Evolutionary conservation across 2,329 filamentous ascomycete species (phyloP).

Genomic region (Harringtonia aguacate): DNA sequence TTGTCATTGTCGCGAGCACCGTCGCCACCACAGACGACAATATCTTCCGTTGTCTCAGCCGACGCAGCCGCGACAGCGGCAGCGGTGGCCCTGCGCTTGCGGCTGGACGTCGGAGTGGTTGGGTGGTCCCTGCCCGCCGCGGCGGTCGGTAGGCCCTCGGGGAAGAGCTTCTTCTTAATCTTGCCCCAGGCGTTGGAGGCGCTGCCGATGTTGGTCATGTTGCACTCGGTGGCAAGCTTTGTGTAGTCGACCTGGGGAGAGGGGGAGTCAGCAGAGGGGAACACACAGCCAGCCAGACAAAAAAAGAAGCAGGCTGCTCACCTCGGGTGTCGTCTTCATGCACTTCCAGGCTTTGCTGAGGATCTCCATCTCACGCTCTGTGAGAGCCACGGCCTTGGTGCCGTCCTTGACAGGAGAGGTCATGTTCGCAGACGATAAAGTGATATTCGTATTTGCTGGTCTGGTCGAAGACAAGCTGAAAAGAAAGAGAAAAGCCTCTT

Average conservation of each 20-base stretch:
- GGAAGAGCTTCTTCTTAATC: slow-evolving; percentile 18
- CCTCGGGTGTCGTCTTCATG: slow-evolving; percentile 17
- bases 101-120: slow-evolving; percentile 4
- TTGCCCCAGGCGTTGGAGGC: slow-evolving; percentile 15
- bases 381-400: slow-evolving; percentile 7
- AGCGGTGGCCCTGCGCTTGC: slow-evolving; percentile 14
- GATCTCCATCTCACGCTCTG: slow-evolving; percentile 15
- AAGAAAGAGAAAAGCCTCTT: background rate
- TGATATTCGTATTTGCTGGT: background rate
- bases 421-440: background rate
- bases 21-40: background rate
- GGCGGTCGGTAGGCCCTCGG: slow-evolving; percentile 1
- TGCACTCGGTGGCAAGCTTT: slow-evolving; percentile 13
- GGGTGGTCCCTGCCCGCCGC: no score
- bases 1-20: background rate
- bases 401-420: background rate
- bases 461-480: background rate
- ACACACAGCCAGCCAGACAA: no score
- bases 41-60: background rate
- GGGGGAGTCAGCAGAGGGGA: no score
- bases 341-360: slow-evolving; percentile 15
- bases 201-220: slow-evolving; percentile 15
- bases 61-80: background rate
- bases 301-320: slow-evolving; percentile 4
- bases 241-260: slow-evolving; percentile 14